These are phyloP conservation scores for Phytopythium cucurbitacearum DNA, from an alignment of 352 stramenopile species.

Conservation along the genomic window DNA sequence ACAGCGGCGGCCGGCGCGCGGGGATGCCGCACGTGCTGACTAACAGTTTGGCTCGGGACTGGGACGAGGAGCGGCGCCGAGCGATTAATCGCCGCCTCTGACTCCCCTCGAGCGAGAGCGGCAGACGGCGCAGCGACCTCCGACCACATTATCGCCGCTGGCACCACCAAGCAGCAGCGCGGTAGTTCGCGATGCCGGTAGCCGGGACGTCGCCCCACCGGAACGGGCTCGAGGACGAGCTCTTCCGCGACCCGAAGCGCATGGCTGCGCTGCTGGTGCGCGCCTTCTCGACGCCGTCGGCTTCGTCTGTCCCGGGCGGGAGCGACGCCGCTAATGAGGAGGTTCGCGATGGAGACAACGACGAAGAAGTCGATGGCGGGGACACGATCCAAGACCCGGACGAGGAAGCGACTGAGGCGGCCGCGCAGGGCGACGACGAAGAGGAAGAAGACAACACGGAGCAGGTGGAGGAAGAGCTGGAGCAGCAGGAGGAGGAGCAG, in stretches of 20 bases:
- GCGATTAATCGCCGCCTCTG: no score
- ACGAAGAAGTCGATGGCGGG: conserved; percentile 20
- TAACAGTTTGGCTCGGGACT: no score
- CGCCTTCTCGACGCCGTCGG: conserved; percentile 17
- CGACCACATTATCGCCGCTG: no score
- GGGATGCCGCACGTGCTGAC: no score
- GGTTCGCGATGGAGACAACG: conserved; percentile 14
- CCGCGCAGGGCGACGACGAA: conserved; percentile 28
- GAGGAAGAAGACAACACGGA: conserved; percentile 41
- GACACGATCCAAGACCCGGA: neutral
- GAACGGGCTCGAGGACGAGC: neutral
- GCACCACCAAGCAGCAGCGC: no score
- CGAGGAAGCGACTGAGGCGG: conserved; percentile 7
- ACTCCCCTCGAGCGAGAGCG: no score
- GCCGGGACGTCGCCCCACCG: neutral
- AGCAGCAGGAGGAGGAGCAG: conserved; percentile 18
- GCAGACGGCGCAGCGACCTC: no score
- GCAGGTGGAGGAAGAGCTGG: conserved; percentile 27
- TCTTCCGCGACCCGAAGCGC: conserved; percentile 37
- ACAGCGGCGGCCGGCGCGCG: no score
- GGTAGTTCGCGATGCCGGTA: neutral
- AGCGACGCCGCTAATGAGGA: neutral
- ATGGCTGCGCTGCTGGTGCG: conserved; percentile 43
- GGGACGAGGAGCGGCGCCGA: no score
- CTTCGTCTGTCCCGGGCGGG: conserved; percentile 8